A percentile compares a stretch with the other conserved stretches of the same genome.
Evolutionary conservation across 768 basidiomycete species (phyloP).

Genomic region (Tulasnella sp.): DNA sequence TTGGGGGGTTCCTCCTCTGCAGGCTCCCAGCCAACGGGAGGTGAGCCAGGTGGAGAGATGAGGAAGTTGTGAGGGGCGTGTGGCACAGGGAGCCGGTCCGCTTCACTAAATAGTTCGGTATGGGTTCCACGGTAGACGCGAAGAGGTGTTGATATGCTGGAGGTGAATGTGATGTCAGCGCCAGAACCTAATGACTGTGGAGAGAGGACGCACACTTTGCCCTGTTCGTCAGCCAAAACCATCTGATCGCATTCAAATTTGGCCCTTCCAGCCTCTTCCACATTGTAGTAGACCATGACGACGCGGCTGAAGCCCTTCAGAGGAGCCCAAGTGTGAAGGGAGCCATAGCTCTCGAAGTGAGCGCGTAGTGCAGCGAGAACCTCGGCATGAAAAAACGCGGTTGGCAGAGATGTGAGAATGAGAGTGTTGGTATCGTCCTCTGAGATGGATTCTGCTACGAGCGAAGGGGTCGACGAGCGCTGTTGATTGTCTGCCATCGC

Average conservation of each 20-base stretch:
- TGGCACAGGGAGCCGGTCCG: slow-evolving; percentile 39
- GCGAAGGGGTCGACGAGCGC: slow-evolving; percentile 16
- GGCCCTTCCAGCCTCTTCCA: slow-evolving; percentile 62
- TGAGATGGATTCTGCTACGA: slow-evolving; percentile 18
- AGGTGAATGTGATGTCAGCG: slow-evolving; percentile 47
- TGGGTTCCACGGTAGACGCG: slow-evolving; percentile 73
- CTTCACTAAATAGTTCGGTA: slow-evolving; percentile 48
- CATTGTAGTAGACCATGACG: slow-evolving; percentile 69
- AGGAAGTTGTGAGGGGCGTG: slow-evolving; percentile 75
- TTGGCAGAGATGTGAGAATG: slow-evolving; percentile 72
- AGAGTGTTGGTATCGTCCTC: slow-evolving; percentile 68
- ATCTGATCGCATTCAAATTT: slow-evolving; percentile 65
- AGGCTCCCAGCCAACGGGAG: slow-evolving; percentile 95
- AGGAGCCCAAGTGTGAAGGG: slow-evolving; percentile 88
- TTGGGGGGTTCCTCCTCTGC: slow-evolving; percentile 90
- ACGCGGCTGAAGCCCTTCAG: slow-evolving; percentile 76
- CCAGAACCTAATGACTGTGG: slow-evolving; percentile 23
- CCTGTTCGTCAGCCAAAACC: slow-evolving; percentile 42
- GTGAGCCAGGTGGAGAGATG: slow-evolving; percentile 96
- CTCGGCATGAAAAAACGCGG: slow-evolving; percentile 67
- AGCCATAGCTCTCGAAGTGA: slow-evolving; percentile 75
- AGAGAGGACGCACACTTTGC: slow-evolving; percentile 39
- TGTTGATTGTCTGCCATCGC: slow-evolving; percentile 3
- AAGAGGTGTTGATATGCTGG: slow-evolving; percentile 35
- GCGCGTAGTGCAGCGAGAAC: slow-evolving; percentile 61